These are phyloP conservation scores for Serendipita indica DNA, from an alignment of 768 basidiomycete genomes.

Conservation along the genomic window DNA sequence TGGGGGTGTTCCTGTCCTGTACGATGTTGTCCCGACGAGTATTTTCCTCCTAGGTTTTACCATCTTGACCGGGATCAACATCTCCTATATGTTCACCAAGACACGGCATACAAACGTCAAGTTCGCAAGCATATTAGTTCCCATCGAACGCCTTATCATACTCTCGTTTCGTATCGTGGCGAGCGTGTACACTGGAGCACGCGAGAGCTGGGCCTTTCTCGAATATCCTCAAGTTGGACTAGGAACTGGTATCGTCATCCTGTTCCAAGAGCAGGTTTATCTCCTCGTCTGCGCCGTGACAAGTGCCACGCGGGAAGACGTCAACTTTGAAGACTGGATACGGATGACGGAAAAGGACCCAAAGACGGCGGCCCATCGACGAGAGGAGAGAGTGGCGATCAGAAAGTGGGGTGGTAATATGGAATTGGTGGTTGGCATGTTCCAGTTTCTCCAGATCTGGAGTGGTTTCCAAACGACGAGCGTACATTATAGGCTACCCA, in stretches of 20 bases:
- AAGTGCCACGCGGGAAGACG: background rate
- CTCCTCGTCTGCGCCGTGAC: background rate
- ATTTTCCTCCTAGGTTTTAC: background rate
- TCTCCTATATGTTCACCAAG: background rate
- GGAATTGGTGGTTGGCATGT: background rate
- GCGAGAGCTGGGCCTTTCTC: background rate
- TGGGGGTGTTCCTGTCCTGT: background rate
- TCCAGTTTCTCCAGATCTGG: background rate
- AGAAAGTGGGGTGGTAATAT: background rate
- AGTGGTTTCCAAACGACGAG: background rate
- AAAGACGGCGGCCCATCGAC: background rate
- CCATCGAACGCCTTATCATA: background rate
- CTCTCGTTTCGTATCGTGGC: background rate
- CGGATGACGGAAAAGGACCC: background rate
- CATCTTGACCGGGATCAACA: background rate
- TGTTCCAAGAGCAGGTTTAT: background rate
- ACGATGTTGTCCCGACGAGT: background rate
- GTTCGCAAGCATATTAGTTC: background rate
- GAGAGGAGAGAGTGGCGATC: background rate
- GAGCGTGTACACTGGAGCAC: background rate
- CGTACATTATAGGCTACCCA: background rate
- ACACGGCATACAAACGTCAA: background rate
- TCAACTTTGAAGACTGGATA: background rate
- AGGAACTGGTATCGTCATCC: background rate
- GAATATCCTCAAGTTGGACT: background rate